Percentiles rank a stretch among this genome's conserved stretches.
Evolutionary conservation across 148 eudicot genomes (phyloP).

Genomic region (Chenopodium quinoa): DNA sequence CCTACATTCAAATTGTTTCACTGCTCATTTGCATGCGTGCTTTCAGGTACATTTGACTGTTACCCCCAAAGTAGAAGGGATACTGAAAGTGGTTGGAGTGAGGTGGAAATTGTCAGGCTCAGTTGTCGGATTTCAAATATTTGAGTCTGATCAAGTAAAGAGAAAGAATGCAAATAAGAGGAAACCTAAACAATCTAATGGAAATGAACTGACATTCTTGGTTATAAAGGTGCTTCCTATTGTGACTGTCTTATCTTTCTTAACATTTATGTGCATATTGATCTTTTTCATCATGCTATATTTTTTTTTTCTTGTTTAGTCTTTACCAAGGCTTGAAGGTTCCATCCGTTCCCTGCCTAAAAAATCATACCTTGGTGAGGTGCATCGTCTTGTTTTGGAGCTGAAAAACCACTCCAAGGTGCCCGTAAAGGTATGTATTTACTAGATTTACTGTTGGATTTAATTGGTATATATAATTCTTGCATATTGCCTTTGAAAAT

Average conservation of each 20-base stretch:
- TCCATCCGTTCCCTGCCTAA: constrained; percentile 56
- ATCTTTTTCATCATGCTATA: constrained; percentile 8
- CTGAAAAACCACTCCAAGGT: constrained; percentile 67
- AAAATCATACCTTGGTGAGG: constrained; percentile 77
- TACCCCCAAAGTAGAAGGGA: constrained; percentile 77
- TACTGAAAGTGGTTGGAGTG: constrained; percentile 74
- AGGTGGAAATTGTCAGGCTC: constrained; percentile 93
- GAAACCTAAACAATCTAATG: constrained; percentile 44
- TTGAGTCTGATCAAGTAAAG: constrained; percentile 50
- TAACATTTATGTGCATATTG: background rate
- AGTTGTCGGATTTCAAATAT: constrained; percentile 68
- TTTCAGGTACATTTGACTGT: constrained; percentile 74
- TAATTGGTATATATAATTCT: background rate
- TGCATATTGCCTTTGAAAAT: background rate
- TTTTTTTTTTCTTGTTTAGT: constrained; percentile 36
- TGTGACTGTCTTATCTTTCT: constrained; percentile 9
- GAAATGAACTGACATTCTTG: constrained; percentile 59
- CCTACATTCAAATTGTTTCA: constrained; percentile 1
- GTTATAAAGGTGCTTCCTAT: constrained; percentile 67
- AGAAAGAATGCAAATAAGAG: constrained; percentile 51
- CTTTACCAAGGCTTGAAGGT: constrained; percentile 85
- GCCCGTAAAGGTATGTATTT: constrained; percentile 63
- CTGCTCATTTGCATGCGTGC: constrained; percentile 12
- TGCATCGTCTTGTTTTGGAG: constrained; percentile 67
- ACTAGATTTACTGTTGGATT: background rate